Base-by-base conservation (phyloP, 306 rosid genomes). In the Neltuma alba region DNA sequence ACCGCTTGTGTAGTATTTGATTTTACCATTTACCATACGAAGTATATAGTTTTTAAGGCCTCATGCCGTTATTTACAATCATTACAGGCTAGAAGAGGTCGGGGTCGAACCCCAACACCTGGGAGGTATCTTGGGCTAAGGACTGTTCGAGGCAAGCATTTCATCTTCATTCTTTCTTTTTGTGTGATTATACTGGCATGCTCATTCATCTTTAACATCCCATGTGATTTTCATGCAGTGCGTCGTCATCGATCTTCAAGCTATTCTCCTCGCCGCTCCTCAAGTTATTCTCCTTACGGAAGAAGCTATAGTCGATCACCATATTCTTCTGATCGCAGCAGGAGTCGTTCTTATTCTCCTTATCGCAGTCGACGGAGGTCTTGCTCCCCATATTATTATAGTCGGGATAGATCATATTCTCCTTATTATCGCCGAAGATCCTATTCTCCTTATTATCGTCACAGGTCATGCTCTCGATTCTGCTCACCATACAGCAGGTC, bases 101-200 rank as follows among this genome's bases (percentile, higher is more conserved):
- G 99, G 20, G 99, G 99, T 28, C 89, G 99, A 77, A 92, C 98
- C 28, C 98, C 99, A 4, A 95, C 98, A 7, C 99, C 99, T 0
- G 99, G 99, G 60, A 88, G 79, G 83, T 95, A 92, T 77, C 97
- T 92, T 27, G 98, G 99, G 77, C 78, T 95, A 68, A 88, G 81
- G 82, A 85, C 91, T 63, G 20, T 82, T 45, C 89, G 83, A 0
- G 91, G 99, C 90, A 82, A 54, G 87, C n/a, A 83, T 36, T 25
- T 68, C 77, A 3, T 20, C 36, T 27, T 42, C 57, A 41, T 40
- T 45, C 50, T 37, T 34, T 60, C 54, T 44, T 33, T 30, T 5
- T 65, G 11, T 2, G 34, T 11, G 2, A 28, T 20, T 34, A 9
- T 77, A 40, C n/a, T 20, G 31, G 18, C 9, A 9, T 15, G 5